These are phyloP conservation scores for Furcasterigmium furcatum DNA, from an alignment of 2,329 filamentous ascomycete species.

Conservation along the genomic window DNA sequence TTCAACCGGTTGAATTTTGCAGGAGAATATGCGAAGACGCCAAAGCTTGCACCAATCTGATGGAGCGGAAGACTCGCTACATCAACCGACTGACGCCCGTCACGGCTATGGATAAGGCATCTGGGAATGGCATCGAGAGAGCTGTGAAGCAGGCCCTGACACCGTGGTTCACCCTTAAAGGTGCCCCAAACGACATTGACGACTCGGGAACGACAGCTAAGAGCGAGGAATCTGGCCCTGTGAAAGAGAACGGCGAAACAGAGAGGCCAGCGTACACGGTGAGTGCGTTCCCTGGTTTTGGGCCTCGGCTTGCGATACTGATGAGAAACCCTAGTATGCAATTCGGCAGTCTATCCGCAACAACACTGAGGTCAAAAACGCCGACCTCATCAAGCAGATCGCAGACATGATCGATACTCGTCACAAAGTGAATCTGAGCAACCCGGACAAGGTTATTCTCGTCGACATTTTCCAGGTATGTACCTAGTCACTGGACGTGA, in stretches of 20 bases:
- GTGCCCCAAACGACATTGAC: slow-evolving; percentile 6
- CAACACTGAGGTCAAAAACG: slow-evolving; percentile 65
- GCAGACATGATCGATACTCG: slow-evolving; percentile 61
- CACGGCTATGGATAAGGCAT: slow-evolving; percentile 58
- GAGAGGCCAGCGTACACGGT: slow-evolving; percentile 34
- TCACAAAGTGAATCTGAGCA: slow-evolving; percentile 75
- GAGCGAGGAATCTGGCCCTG: slow-evolving; percentile 1
- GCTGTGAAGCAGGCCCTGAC: slow-evolving; percentile 61
- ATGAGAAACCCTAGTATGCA: slow-evolving; percentile 61
- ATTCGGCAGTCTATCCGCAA: slow-evolving; percentile 77
- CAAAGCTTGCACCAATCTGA: slow-evolving; percentile 33
- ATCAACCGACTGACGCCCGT: slow-evolving; percentile 57
- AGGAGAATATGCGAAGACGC: slow-evolving; percentile 55
- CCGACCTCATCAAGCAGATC: slow-evolving; percentile 67
- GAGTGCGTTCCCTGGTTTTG: slow-evolving; percentile 28
- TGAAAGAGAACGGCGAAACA: slow-evolving; percentile 5
- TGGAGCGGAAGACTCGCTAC: slow-evolving; percentile 48
- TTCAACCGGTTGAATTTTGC: slow-evolving; percentile 54
- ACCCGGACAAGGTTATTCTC: slow-evolving; percentile 75
- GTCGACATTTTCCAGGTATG: slow-evolving; percentile 77
- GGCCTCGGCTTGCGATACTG: neutral
- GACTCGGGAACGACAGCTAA: slow-evolving; percentile 13
- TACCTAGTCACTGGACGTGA: slow-evolving; percentile 2
- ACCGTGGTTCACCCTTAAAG: slow-evolving; percentile 55
- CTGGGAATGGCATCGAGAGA: slow-evolving; percentile 63